Conservation (phyloP, 176 grass and related monocot species). For the Oryza glumipatula region DNA sequence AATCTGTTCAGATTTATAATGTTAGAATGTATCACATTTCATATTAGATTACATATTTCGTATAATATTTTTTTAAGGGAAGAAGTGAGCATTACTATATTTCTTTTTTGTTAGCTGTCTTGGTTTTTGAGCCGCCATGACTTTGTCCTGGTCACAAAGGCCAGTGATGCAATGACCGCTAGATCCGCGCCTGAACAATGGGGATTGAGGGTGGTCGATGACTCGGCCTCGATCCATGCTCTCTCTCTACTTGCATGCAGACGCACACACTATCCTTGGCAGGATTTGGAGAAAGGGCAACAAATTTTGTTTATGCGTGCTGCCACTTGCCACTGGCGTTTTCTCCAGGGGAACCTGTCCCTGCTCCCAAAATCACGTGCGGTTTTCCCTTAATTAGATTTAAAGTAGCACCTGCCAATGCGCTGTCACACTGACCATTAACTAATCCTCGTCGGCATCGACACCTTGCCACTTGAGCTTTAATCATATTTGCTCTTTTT, state of each 20-base stretch:
- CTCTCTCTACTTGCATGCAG: background rate
- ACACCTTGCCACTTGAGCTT: constrained; percentile 1
- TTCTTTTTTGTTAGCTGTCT: background rate
- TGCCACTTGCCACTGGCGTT: background rate
- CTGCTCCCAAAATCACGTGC: constrained; percentile 47
- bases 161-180: background rate
- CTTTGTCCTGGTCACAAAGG: background rate
- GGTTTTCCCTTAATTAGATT: constrained; percentile 27
- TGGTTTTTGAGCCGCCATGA: background rate
- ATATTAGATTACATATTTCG: no score
- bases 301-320: constrained; percentile 43
- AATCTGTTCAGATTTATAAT: no score
- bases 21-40: no score
- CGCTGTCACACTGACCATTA: constrained; percentile 28
- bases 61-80: no score
- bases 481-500: background rate
- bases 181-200: constrained; percentile 12
- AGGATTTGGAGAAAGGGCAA: background rate
- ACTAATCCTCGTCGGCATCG: constrained; percentile 26
- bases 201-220: background rate
- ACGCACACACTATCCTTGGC: background rate
- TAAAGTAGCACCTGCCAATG: constrained; percentile 4
- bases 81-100: no score
- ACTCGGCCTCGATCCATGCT: background rate
- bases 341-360: background rate